Conservation (phyloP, 768 basidiomycete species). For the Crepidotus variabilis region DNA sequence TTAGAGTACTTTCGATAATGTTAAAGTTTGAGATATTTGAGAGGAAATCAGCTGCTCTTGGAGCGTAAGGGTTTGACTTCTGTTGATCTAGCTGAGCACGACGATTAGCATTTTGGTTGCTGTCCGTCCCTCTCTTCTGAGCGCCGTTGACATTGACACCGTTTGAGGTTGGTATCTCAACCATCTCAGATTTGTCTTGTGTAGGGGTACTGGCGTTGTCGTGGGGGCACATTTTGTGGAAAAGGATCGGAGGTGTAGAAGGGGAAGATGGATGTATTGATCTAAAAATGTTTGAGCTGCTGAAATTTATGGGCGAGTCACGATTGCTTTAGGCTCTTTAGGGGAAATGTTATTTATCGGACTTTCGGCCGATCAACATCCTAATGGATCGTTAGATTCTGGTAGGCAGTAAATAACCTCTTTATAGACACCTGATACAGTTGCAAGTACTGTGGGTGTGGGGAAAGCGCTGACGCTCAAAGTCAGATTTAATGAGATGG, state of each 20-base stretch:
- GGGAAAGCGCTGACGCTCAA: too few species aligned
- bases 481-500: too few species aligned
- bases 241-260: background rate
- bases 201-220: slow-evolving; percentile 46
- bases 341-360: slow-evolving; percentile 1
- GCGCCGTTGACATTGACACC: slow-evolving; percentile 34
- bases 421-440: background rate
- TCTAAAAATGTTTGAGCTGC: slow-evolving; percentile 9
- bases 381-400: too few species aligned
- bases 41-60: slow-evolving; percentile 88
- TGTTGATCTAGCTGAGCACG: slow-evolving; percentile 28
- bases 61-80: slow-evolving; percentile 76
- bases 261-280: slow-evolving; percentile 11
- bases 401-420: too few species aligned
- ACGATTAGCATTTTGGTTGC: slow-evolving; percentile 29
- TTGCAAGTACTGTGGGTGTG: too few species aligned
- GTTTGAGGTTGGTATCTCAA: slow-evolving; percentile 57
- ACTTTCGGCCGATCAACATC: background rate
- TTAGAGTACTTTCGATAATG: slow-evolving; percentile 95
- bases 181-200: slow-evolving; percentile 59
- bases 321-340: slow-evolving; percentile 5
- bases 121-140: slow-evolving; percentile 35
- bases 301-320: slow-evolving; percentile 10
- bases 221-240: slow-evolving; percentile 59
- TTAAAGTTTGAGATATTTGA: slow-evolving; percentile 92